Percentiles rank a stretch among this genome's conserved stretches.
Conservation (phyloP, 257 asterid genomes). For the Pogostemon cablin region DNA sequence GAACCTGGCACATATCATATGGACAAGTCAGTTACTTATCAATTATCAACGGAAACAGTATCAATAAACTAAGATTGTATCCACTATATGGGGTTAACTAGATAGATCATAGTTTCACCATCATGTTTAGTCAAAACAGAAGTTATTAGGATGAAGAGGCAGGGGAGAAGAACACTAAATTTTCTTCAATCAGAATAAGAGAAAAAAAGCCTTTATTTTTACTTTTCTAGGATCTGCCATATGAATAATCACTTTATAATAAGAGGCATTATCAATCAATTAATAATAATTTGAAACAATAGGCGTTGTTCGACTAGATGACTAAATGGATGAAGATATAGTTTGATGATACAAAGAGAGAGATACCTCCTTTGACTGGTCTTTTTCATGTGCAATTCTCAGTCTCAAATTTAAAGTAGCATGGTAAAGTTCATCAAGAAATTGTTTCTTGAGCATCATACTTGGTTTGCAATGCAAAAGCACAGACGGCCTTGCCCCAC, state of each 20-base stretch:
- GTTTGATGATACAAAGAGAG: not conserved
- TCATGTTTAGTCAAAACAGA: too few relatives aligned
- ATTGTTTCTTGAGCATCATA: constrained; percentile 40
- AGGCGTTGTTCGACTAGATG: not conserved
- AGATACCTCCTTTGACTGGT: constrained; percentile 68
- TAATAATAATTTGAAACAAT: not conserved
- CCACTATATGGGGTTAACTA: not conserved
- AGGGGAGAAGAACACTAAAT: too few relatives aligned
- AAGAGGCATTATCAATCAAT: not conserved
- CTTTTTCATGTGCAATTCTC: constrained; percentile 64
- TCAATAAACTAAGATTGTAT: not conserved
- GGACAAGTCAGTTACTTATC: not conserved
- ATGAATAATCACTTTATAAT: not conserved
- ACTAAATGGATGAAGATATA: not conserved
- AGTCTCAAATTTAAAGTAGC: constrained; percentile 82
- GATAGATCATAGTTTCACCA: too few relatives aligned
- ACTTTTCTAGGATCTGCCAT: not conserved
- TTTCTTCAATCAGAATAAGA: not conserved
- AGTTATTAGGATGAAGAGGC: too few relatives aligned
- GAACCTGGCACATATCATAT: constrained; percentile 6
- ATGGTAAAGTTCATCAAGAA: constrained; percentile 89
- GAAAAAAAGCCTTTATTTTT: not conserved
- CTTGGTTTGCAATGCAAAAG: constrained; percentile 62
- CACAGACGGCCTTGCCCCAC: constrained; percentile 40
- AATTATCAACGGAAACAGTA: not conserved